Evolutionary conservation across 495 filamentous ascomycete genomes (phyloP), one percentile per base, ranked within the genome.

Genomic region (Astrothelium subdiscretum): DNA sequence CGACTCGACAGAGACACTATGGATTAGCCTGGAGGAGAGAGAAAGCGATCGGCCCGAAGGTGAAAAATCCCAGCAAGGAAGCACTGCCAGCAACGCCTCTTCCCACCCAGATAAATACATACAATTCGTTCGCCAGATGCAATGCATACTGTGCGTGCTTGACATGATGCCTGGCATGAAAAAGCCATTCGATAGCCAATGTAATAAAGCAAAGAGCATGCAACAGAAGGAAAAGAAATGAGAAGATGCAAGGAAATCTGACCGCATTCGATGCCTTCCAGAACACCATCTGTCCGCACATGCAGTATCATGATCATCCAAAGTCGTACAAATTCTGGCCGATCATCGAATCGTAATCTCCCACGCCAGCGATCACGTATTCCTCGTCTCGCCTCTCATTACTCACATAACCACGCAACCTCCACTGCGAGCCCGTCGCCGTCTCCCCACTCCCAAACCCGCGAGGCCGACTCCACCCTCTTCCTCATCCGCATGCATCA

Each of bases 401-500:
- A 31, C 57, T 82, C 74, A 84, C 82, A 84, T 84, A 63, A 84
- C 71, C 31, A 70, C 68, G 72, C 82, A 84, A 20, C 78, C 78
- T 18, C 79, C 75, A 59, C 81, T 84, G 71, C 80, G 74, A n/a
- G 81, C 81, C 57, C 81, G 74, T 60, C 81, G 71, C 62, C 81
- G 71, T 13, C 75, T 74, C 24, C 75, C 71, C 18, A 57, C 66
- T 22, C 66, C 67, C 15, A 67, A 57, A 15, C 59, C 60, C 15
- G 44, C 66, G 29, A 43, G 35, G 1, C 67, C 69, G n/a, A 24
- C 58, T 3, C 58, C 82, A 13, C 77, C 87, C 12, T 86, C 88
- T 51, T 88, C 88, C 65, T 92, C 91, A 71, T 91, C 87, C 43
- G 81, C 86, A 71, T 89, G 87, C 42, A 87, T 75, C 69, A 84